Base-by-base conservation (phyloP, 2,329 filamentous ascomycete genomes). In the Aspergillus calidoustus region DNA sequence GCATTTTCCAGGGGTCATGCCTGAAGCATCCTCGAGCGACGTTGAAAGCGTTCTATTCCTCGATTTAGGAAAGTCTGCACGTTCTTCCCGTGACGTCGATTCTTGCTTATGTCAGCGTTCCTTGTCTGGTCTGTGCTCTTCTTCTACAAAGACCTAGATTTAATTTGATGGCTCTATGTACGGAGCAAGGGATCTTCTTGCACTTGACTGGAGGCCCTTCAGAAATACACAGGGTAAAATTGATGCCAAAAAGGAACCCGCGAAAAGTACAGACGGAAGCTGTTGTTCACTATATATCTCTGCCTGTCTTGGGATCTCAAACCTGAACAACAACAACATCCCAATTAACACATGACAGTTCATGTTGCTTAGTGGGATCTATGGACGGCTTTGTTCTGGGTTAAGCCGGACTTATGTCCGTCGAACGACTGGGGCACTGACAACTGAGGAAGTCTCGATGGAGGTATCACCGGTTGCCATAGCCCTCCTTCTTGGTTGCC, bases 1-100 rank as follows among this genome's bases (percentile, higher is more conserved):
- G 17, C 54, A 51, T 57, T 11, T 6, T 25, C 34, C 13, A 23
- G 34, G 17, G 15, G 19, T 41, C 23, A 8, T 15, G 17, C 38
- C 13, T 15, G 25, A 47, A 47, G 31, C 31, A 55, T n/a, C 19
- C 22, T 55, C 25, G 34, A 47, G 23, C 43, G 19, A 23, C 17
- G 22, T 48, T 23, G 38, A 4, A 57, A 22, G 23, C 15, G 28
- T 25, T 56, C 30, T 54, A 44, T 43, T 6, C 15, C 49, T 54
- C 30, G 11, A 25, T 15, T 31, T 41, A 9, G 30, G 57, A 49
- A 49, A 59, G n/a, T 59, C 51, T 54, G 57, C 51, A 13, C 25
- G 28, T 41, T 47, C 46, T 59, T 59, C 50, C 57, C 57, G 57
- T 54, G 57, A 59, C 57, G 57, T 59, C 51, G 57, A 59, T 41